Conservation (phyloP, 805 yeast species). For the Kuraishia cidri region DNA sequence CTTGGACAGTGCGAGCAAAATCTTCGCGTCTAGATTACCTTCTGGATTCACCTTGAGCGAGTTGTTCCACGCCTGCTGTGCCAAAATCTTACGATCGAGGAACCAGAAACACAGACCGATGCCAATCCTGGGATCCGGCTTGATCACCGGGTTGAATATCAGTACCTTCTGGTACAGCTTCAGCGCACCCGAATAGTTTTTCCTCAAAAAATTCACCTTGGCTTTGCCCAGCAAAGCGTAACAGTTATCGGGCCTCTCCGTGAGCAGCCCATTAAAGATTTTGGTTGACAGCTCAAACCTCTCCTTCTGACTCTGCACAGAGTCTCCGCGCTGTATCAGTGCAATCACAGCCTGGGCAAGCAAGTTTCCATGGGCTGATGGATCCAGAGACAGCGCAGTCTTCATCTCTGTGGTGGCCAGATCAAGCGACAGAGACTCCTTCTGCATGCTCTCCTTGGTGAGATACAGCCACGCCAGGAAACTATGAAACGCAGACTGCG, state of each 20-base stretch:
- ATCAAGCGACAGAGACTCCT: slow-evolving; percentile 12
- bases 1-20: slow-evolving; percentile 58
- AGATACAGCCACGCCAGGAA: slow-evolving; percentile 71
- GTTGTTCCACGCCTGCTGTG: slow-evolving; percentile 77
- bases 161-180: slow-evolving; percentile 79
- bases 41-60: slow-evolving; percentile 55
- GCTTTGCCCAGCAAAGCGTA: slow-evolving; percentile 82
- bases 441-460: slow-evolving; percentile 24
- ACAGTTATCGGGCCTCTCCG: slow-evolving; percentile 49
- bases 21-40: slow-evolving; percentile 46
- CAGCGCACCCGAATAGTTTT: slow-evolving; percentile 65
- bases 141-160: slow-evolving; percentile 62
- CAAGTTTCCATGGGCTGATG: slow-evolving; percentile 36
- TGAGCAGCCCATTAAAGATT: slow-evolving; percentile 53
- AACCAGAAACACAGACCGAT: slow-evolving; percentile 93
- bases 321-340: slow-evolving; percentile 59
- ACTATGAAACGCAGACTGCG: slow-evolving; percentile 43
- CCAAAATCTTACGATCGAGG: slow-evolving; percentile 69
- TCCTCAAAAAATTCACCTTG: slow-evolving; percentile 63
- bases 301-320: slow-evolving; percentile 46
- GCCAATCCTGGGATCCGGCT: slow-evolving; percentile 93
- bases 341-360: slow-evolving; percentile 60
- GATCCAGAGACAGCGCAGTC: slow-evolving; percentile 37
- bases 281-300: slow-evolving; percentile 65
- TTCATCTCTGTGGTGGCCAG: slow-evolving; percentile 23